Conservation (phyloP, 768 basidiomycete genomes). For the Coprinopsis strossmayeri region DNA sequence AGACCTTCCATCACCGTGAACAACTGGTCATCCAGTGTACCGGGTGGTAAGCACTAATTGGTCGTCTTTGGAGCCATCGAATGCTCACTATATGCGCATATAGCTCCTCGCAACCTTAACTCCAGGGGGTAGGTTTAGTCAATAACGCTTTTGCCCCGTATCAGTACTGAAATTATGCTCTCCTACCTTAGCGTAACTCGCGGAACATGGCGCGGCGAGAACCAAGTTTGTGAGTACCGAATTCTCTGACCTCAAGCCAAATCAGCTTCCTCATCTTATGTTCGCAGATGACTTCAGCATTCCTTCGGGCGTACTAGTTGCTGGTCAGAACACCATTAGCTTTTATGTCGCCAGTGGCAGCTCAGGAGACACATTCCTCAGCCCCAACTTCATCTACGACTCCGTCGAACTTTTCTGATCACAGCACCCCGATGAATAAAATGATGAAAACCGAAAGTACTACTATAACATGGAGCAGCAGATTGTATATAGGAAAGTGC, state of each 20-base stretch:
- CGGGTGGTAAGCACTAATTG: slow-evolving; percentile 29
- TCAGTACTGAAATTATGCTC: background rate
- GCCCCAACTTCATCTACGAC: slow-evolving; percentile 40
- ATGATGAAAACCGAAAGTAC: too few relatives aligned
- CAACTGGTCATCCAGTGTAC: slow-evolving; percentile 34
- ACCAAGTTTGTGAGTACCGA: slow-evolving; percentile 32
- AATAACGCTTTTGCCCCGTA: too few relatives aligned
- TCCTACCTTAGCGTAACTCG: slow-evolving; percentile 32
- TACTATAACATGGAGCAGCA: too few relatives aligned
- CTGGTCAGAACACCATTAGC: slow-evolving; percentile 34
- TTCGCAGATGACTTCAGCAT: slow-evolving; percentile 32
- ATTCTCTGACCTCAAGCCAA: background rate
- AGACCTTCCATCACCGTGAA: slow-evolving; percentile 40
- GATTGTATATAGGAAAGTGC: too few relatives aligned
- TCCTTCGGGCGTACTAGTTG: slow-evolving; percentile 32
- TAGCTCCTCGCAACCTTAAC: slow-evolving; percentile 33
- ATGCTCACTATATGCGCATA: background rate
- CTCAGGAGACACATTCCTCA: slow-evolving; percentile 36
- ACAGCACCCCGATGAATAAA: too few relatives aligned
- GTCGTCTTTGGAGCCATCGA: background rate
- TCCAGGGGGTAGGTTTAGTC: slow-evolving; percentile 31
- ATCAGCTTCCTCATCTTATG: background rate
- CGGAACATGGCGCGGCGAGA: slow-evolving; percentile 44
- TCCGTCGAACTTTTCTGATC: slow-evolving; percentile 32
- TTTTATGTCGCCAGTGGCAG: slow-evolving; percentile 40